Percentiles rank a stretch among this genome's conserved stretches.
These are phyloP conservation scores for Lepidium campestre DNA, from an alignment of 441 rosid species.

Conservation along the genomic window DNA sequence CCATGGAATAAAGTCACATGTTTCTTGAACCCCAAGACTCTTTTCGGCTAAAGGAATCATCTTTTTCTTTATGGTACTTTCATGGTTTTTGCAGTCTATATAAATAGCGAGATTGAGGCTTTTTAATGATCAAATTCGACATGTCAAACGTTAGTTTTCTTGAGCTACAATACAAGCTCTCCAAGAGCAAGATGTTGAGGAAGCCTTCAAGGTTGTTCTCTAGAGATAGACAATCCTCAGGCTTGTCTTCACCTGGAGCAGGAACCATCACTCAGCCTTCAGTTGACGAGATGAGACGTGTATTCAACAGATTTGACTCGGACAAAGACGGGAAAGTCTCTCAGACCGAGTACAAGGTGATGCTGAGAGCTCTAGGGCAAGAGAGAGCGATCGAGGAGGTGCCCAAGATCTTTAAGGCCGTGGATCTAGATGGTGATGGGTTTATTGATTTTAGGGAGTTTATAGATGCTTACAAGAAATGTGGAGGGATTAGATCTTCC, in stretches of 20 bases:
- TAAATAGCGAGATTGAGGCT: neutral
- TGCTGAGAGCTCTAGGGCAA: constrained; percentile 60
- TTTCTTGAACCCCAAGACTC: constrained; percentile 18
- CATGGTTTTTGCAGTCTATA: neutral
- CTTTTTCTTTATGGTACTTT: neutral
- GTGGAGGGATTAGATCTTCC: constrained; percentile 47
- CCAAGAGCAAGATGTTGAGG: constrained; percentile 41
- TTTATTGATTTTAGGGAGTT: constrained; percentile 81
- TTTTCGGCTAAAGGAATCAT: neutral
- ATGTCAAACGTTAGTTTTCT: constrained; percentile 55
- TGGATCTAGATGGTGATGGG: constrained; percentile 79
- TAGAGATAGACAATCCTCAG: constrained; percentile 50
- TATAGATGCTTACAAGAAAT: constrained; percentile 53
- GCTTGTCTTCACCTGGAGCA: constrained; percentile 19
- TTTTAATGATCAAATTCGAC: neutral
- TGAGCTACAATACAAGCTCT: constrained; percentile 66
- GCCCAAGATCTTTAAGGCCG: constrained; percentile 56
- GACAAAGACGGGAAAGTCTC: constrained; percentile 83
- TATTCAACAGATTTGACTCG: constrained; percentile 63
- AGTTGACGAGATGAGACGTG: constrained; percentile 52
- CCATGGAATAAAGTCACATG: constrained; percentile 19
- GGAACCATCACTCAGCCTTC: constrained; percentile 44
- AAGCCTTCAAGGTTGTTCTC: constrained; percentile 61
- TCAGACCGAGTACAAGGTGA: constrained; percentile 69
- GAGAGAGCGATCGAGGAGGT: constrained; percentile 39